Evolutionary conservation across 257 asterid genomes (phyloP).

Genomic region (Galeopsis tetrahit): DNA sequence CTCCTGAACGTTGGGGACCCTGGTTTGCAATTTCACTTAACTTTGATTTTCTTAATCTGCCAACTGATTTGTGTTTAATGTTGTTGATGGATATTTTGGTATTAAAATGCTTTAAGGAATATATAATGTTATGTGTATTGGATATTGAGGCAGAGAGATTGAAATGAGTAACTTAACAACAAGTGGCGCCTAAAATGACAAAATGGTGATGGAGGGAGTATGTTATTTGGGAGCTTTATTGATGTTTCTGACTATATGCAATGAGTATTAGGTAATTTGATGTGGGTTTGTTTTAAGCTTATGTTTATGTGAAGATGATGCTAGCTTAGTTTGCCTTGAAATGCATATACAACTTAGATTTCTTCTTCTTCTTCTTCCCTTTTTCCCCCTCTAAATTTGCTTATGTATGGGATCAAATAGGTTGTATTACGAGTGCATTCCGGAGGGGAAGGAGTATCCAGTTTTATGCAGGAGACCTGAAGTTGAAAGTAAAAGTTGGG

Average conservation of each 20-base stretch:
- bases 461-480: slow-evolving; percentile 73
- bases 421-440: slow-evolving; percentile 84
- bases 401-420: slow-evolving; percentile 44
- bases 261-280: background rate
- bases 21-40: slow-evolving; percentile 55
- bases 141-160: too few relatives aligned
- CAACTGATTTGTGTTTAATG: background rate
- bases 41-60: background rate
- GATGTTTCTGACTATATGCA: too few relatives aligned
- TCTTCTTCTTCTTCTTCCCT: background rate
- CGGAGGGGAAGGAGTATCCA: slow-evolving; percentile 94
- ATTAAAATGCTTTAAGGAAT: too few relatives aligned
- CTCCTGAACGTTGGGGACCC: slow-evolving; percentile 90
- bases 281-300: background rate
- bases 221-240: background rate
- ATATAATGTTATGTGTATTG: background rate
- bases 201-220: too few relatives aligned
- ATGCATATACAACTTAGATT: background rate
- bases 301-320: background rate
- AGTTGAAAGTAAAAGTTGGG: slow-evolving; percentile 55
- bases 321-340: slow-evolving; percentile 13
- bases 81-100: background rate
- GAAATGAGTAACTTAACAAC: too few relatives aligned
- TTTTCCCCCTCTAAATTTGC: background rate
- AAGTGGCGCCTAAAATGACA: too few relatives aligned